A percentile compares a stretch with the other conserved stretches of the same genome.
Conservation (phyloP, 768 basidiomycete genomes). For the Lentinula edodes region DNA sequence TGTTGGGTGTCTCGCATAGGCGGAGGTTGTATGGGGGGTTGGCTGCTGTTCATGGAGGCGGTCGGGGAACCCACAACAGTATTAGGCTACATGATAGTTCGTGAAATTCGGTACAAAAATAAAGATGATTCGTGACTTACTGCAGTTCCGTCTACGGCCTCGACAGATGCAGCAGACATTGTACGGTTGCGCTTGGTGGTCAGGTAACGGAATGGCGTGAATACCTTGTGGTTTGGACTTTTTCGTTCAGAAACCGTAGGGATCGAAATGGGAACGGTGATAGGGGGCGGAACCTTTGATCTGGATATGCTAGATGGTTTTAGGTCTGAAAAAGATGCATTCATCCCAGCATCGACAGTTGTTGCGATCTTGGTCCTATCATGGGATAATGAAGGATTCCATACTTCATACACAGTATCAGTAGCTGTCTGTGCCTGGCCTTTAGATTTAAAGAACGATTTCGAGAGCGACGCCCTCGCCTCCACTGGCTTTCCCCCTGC, state of each 20-base stretch:
- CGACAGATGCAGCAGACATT: conserved; percentile 68
- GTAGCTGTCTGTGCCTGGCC: neutral
- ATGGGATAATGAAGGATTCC: neutral
- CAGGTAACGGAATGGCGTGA: conserved; percentile 61
- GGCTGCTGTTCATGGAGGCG: conserved; percentile 60
- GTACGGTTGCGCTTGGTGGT: conserved; percentile 55
- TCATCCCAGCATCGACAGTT: neutral
- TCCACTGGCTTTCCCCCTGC: neutral
- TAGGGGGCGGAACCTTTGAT: conserved; percentile 14
- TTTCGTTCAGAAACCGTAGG: conserved; percentile 29
- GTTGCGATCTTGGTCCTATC: neutral
- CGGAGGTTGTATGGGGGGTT: conserved; percentile 48
- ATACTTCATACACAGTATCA: neutral
- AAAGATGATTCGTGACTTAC: conserved; percentile 36
- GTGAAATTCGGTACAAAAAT: conserved; percentile 9
- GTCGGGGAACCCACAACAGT: conserved; percentile 74
- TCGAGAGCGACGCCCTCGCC: neutral
- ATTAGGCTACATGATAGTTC: conserved; percentile 39
- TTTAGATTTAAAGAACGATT: conserved; percentile 21
- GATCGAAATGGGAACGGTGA: conserved; percentile 20
- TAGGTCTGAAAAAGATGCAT: neutral
- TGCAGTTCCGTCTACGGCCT: conserved; percentile 75
- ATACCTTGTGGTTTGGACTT: conserved; percentile 40
- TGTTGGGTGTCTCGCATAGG: conserved; percentile 56
- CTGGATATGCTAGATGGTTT: neutral